These are phyloP conservation scores for Allium fistulosum DNA, from an alignment of 106 monocot genomes.

Conservation along the genomic window DNA sequence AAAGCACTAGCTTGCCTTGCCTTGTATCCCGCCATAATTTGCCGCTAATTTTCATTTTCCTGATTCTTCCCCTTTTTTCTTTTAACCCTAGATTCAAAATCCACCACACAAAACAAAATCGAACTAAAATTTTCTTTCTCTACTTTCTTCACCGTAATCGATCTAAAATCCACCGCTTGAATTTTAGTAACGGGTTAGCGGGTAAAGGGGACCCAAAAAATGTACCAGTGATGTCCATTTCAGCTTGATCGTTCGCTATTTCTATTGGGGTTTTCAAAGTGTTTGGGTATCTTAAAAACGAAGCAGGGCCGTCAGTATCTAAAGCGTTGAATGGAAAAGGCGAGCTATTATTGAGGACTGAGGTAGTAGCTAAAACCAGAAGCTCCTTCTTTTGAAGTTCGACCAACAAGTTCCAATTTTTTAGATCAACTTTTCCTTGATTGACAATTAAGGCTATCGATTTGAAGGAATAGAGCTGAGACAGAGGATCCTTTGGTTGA, in stretches of 20 bases:
- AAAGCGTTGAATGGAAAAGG: slow-evolving; percentile 46
- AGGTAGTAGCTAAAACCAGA: slow-evolving; percentile 41
- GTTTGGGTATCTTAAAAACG: slow-evolving; percentile 68
- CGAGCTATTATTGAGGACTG: slow-evolving; percentile 59
- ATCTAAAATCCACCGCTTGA: too few species aligned
- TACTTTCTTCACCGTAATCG: too few species aligned
- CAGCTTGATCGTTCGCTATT: slow-evolving; percentile 66
- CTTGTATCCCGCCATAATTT: too few species aligned
- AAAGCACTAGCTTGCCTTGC: too few species aligned
- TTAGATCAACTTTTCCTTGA: slow-evolving; percentile 10
- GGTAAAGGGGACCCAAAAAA: slow-evolving; percentile 37
- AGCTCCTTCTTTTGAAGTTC: slow-evolving; percentile 45
- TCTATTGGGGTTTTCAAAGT: slow-evolving; percentile 79
- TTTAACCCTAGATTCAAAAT: too few species aligned
- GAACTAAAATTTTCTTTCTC: too few species aligned
- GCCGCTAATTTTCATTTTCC: too few species aligned
- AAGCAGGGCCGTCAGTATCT: slow-evolving; percentile 29
- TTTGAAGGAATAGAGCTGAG: slow-evolving; percentile 14
- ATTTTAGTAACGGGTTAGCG: slow-evolving; percentile 25
- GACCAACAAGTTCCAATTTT: slow-evolving; percentile 13
- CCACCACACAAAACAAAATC: too few species aligned
- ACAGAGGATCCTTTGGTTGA: slow-evolving; percentile 2
- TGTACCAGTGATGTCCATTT: slow-evolving; percentile 46
- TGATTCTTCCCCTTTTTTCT: too few species aligned
- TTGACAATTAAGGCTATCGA: slow-evolving; percentile 19